Evolutionary conservation across 202 grass and related monocot genomes (phyloP), one percentile per base, ranked within the genome.

Genomic region (Eragrostis tef): DNA sequence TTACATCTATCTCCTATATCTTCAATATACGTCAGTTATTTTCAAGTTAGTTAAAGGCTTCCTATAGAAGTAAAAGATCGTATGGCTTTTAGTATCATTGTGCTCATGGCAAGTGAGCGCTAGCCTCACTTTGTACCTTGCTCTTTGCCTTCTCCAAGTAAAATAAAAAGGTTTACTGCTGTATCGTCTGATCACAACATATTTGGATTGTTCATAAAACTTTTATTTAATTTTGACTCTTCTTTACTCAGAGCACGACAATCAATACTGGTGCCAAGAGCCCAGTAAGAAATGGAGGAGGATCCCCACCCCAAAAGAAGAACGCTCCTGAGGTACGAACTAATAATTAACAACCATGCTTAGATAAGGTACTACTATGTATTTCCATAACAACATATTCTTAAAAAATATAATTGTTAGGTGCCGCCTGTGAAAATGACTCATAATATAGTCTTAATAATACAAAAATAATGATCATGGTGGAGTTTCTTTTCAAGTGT

Each of bases 11-110:
- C 50, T 3, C 12, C 66, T 67, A 58, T 47, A 46, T 84, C 47
- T 31, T 84, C 46, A 51, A 42, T 60, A 46, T 70, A 75, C 42
- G 26, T 54, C 48, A 65, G 71, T 85, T 77, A 81, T 77, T 81
- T 84, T 81, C 82, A 81, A 71, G 48, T 85, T 77, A 51, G 87
- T 85, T 89, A 89, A 85, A 59, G 49, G 73, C 78, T 89, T 89
- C 11, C 17, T 5, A 31, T 9, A 77, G 25, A 85, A 81, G 82
- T 57, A 19, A 41, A n/a, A 0, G 9, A 68, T 15, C 49, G 70
- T 21, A 9, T 66, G 67, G 77, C 58, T 67, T 66, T 51, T 5
- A 76, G 17, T 71, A 29, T 77, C 48, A 67, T 6, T 54, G 47
- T 73, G 41, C 67, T 79, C 49, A 74, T 60, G 29, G 17, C n/a